Conservation (phyloP, 768 basidiomycete species). For the Jaapia argillacea region DNA sequence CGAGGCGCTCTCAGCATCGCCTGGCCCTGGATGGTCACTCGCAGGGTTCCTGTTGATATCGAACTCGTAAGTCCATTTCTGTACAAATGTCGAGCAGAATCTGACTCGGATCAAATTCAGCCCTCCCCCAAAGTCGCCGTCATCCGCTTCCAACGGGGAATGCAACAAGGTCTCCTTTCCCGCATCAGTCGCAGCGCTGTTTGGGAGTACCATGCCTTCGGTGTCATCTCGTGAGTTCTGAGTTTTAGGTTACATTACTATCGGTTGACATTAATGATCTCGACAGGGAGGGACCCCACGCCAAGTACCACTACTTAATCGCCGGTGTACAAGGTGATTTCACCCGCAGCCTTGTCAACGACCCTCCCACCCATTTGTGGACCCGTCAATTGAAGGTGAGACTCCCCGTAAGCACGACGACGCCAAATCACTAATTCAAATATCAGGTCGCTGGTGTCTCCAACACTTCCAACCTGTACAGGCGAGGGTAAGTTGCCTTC, state of each 20-base stretch:
- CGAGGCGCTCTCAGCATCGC: slow-evolving; percentile 35
- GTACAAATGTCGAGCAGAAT: not conserved
- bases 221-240: slow-evolving; percentile 57
- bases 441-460: slow-evolving; percentile 72
- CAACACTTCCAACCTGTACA: slow-evolving; percentile 73
- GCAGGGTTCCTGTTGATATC: slow-evolving; percentile 64
- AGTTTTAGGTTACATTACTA: not conserved
- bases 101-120: slow-evolving; percentile 23
- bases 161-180: slow-evolving; percentile 74
- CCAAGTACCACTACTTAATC: slow-evolving; percentile 74
- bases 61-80: slow-evolving; percentile 44
- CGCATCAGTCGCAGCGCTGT: slow-evolving; percentile 64
- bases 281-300: slow-evolving; percentile 55
- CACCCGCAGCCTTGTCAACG: slow-evolving; percentile 57
- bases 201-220: slow-evolving; percentile 80
- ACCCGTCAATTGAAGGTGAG: slow-evolving; percentile 70
- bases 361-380: slow-evolving; percentile 66
- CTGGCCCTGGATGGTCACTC: slow-evolving; percentile 68
- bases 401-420: not conserved
- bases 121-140: slow-evolving; percentile 75
- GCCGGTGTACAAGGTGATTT: slow-evolving; percentile 81
- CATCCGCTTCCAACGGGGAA: slow-evolving; percentile 70
- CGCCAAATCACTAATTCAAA: not conserved
- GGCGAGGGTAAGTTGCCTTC: slow-evolving; percentile 23
- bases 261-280: slow-evolving; percentile 1